Evolutionary conservation across 2,329 filamentous ascomycete genomes (phyloP).

Genomic region (Monilinia polystroma): DNA sequence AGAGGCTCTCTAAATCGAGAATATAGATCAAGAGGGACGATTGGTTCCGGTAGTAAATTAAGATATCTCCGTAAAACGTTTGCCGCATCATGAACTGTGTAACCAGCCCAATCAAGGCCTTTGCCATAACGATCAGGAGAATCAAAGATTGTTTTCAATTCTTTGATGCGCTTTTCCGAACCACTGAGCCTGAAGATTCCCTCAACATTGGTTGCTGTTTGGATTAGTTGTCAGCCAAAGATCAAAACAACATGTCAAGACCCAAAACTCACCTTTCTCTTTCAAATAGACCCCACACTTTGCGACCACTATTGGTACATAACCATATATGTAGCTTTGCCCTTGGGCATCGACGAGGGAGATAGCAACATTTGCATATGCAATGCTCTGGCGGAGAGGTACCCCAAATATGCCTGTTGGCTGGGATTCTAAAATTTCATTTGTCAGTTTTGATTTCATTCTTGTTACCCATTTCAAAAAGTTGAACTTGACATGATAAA

Average conservation of each 20-base stretch:
- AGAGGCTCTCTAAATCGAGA: slow-evolving; percentile 86
- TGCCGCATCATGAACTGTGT: slow-evolving; percentile 96
- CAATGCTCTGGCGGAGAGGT: slow-evolving; percentile 88
- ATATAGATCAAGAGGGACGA: slow-evolving; percentile 92
- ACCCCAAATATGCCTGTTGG: slow-evolving; percentile 88
- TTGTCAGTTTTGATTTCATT: slow-evolving; percentile 29
- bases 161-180: slow-evolving; percentile 97
- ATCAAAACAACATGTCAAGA: slow-evolving; percentile 13
- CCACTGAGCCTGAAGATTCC: slow-evolving; percentile 96
- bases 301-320: slow-evolving; percentile 96
- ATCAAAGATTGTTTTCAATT: slow-evolving; percentile 87
- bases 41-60: slow-evolving; percentile 93
- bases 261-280: slow-evolving; percentile 75
- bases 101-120: slow-evolving; percentile 93
- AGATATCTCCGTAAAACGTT: slow-evolving; percentile 95
- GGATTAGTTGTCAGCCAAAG: slow-evolving; percentile 21
- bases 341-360: slow-evolving; percentile 90
- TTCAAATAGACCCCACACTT: slow-evolving; percentile 98
- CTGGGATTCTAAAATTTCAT: slow-evolving; percentile 31
- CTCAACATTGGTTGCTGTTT: slow-evolving; percentile 82
- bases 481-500: slow-evolving; percentile 1
- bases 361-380: slow-evolving; percentile 97
- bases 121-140: slow-evolving; percentile 95
- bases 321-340: slow-evolving; percentile 96
- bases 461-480: slow-evolving; percentile 8